Base-by-base conservation (phyloP, 2,329 filamentous ascomycete genomes). In the Clonostachys sp. region DNA sequence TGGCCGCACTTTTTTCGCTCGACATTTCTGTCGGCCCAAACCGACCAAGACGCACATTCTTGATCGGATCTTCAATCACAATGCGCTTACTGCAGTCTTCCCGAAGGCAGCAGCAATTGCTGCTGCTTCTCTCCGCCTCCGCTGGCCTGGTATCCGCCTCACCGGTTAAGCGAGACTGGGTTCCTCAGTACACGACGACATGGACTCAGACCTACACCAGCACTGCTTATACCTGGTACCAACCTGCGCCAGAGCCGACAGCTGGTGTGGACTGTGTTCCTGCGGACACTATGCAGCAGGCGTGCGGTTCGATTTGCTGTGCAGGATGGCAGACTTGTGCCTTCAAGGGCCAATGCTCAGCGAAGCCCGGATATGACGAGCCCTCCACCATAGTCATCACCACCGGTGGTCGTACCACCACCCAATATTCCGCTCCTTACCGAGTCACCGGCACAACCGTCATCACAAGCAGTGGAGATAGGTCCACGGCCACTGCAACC, bases 241-340 rank as follows among this genome's bases (percentile, higher is more conserved):
- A 67, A 35, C 68, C 71, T 4, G 70, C 71, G 1, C 73, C 73
- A 6, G 63, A 67, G 17, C 70, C 70, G 3, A 72, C 67, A n/a
- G 61, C 60, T 14, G 68, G 71, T 18, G 68, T 63, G 38, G 60
- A 70, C 52, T 86, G 81, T 60, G 61, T 73, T 1, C 78, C 81
- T 2, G 60, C 63, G 44, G 68, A 68, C n/a, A 63, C 70, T 5
- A 74, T 77, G 47, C 69, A 88, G 64, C 75, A 75, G 8, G 73
- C 79, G 5, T 91, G 87, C 60, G 86, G 86, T 34, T 61, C 61
- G 45, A 83, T 84, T 49, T 91, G 87, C 74, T 92, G 87, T 64
- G 79, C 80, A 20, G 77, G 70, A 50, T 80, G 78, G 67, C 84
- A 89, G 64, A 86, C 83, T 59, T 91, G 88, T 63, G 77, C 74